Evolutionary conservation across 306 rosid genomes (phyloP), one percentile per base, ranked within the genome.

Genomic region (Fragaria nilgerrensis): DNA sequence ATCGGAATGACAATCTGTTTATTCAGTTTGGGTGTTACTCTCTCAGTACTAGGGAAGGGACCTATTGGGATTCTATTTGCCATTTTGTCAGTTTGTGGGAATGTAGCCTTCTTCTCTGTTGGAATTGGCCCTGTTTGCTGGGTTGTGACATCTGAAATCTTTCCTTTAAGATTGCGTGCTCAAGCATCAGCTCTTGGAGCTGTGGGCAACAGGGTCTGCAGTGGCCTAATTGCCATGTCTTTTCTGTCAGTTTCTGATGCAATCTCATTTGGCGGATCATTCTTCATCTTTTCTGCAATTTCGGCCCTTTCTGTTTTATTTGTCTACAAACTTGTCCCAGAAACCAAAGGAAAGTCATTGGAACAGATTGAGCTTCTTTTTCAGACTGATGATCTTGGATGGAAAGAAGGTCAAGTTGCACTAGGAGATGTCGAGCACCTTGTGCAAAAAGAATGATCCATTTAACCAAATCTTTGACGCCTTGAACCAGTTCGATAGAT

Each of bases 41-140:
- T 91, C 14, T 37, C 85, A 49, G 68, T 94, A 12, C 70, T 90
- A 5, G 93, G 90, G 76, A 74, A 81, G 43, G 94, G 94, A 69
- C 77, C 86, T 29, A 7, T 81, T 56, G 85, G 79, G 19, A 82
- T 87, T 79, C 88, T 86, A 23, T 69, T 94, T 69, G 79, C 87
- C 17, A 69, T 94, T 77, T 76, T 92, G 32, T 87, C 90, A 44
- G 89, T 94, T 59, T 90, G 96, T 63, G 98, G 96, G 53, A 94
- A 92, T 86, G 98, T 90, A n/a, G 98, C 97, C 68, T 94, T 94
- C 85, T 94, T 92, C 84, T 94, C 97, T 4, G 80, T 94, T 59
- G 98, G 98, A 79, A 74, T 94, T 11, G 97, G 98, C 25, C 98
- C 98, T 20, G 87, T 92, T 68, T 88, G 98, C 84, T 94, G 98